Percentiles rank a stretch among this genome's conserved stretches.
Evolutionary conservation across 1,284 basidiomycete species (phyloP).

Genomic region (Cryptococcus jaspeensis): DNA sequence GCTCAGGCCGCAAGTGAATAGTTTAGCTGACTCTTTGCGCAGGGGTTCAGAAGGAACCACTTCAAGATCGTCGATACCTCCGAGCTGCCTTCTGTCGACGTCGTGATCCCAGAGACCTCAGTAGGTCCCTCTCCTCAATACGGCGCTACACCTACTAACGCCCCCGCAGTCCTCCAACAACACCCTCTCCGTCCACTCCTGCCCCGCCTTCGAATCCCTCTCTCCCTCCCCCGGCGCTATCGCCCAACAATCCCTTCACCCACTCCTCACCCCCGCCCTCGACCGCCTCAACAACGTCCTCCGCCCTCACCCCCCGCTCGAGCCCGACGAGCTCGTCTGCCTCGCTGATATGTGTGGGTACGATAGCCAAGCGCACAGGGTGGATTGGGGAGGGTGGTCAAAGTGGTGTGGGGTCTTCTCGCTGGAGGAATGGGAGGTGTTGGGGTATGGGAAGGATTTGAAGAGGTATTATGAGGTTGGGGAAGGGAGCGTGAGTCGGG

Average conservation of each 20-base stretch:
- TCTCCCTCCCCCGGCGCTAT: constrained; percentile 21
- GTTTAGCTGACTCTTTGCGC: not conserved
- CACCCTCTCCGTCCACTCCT: constrained; percentile 69
- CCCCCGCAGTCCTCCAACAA: constrained; percentile 59
- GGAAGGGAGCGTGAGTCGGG: constrained; percentile 60
- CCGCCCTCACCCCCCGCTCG: constrained; percentile 62
- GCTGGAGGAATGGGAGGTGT: constrained; percentile 60
- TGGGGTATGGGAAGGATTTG: constrained; percentile 70
- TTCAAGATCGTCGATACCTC: constrained; percentile 20
- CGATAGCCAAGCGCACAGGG: constrained; percentile 58
- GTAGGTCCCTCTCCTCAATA: not conserved
- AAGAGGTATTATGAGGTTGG: constrained; percentile 68
- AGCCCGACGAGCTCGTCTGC: constrained; percentile 59
- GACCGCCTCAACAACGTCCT: constrained; percentile 58
- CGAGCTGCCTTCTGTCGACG: constrained; percentile 24
- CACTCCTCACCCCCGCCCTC: constrained; percentile 56
- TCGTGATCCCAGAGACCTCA: constrained; percentile 37
- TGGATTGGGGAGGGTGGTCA: constrained; percentile 55
- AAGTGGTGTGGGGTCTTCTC: constrained; percentile 70
- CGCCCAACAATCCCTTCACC: constrained; percentile 62
- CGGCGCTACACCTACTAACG: not conserved
- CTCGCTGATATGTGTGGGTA: constrained; percentile 76
- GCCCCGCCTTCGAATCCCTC: constrained; percentile 58
- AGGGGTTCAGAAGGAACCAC: constrained; percentile 27
- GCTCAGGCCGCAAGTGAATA: not conserved